Evolutionary conservation across 2,329 filamentous ascomycete species (phyloP), one percentile per base, ranked within the genome.

Genomic region (Aspergillus pseudoglaucus): DNA sequence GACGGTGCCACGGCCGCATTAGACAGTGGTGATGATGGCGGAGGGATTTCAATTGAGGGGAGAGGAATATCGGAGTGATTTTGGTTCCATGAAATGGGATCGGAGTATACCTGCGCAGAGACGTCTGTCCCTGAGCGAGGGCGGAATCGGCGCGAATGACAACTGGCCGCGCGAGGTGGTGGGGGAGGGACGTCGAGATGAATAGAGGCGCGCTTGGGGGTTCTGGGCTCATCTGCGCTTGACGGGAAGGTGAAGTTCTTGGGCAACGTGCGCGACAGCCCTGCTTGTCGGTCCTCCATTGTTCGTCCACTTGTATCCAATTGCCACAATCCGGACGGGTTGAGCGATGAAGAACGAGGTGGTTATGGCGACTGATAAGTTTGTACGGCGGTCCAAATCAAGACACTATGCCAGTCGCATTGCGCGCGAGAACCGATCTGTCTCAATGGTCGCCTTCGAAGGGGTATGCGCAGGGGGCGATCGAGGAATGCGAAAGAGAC

Each of bases 231-330:
- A 27, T 63, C 62, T 38, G 58, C 55, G 44, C 57, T 45, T 43
- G 65, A 65, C 45, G 68, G 61, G 43, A 71, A 70, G 9, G 68
- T 72, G 57, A 75, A 75, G 57, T 73, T 72, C 53, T 74, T 73
- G 23, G 72, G 72, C 22, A 75, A 58, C 20, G 72, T 75, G 46
- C 70, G 71, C 49, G 72, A 74, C 45, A 73, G 61, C 17, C 64
- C 66, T 45, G 60, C 57, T 50, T 64, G 67, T 55, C 64, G 65
- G 50, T 65, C 60, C 52, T 67, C 62, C 68, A 71, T 71, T 12
- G 37, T 35, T 17, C n/a, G 33, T 35, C 14, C 33, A 17, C n/a
- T 43, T 6, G 17, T 17, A 18, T 20, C 25, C 27, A 32, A 18
- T 8, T 44, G 27, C 20, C 27, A 44, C 42, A 10, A 33, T 44